Base-by-base conservation (phyloP, 768 basidiomycete species). In the Myochromella boudieri region DNA sequence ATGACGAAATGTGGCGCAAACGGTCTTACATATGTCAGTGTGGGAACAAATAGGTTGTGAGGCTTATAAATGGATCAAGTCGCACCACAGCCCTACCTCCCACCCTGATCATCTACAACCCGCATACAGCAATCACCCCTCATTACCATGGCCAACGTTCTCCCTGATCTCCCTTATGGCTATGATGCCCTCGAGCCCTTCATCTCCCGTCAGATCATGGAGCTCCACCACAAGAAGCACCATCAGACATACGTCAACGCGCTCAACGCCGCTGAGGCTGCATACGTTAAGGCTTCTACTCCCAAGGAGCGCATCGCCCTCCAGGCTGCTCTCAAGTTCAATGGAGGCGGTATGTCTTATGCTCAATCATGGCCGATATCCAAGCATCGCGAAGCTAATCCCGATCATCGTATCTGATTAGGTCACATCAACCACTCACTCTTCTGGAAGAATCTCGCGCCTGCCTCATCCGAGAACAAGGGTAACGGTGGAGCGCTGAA, bases 381-480 rank as follows among this genome's bases (percentile, higher is more conserved):
- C 8, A n/a, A 15, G 34, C 33, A 57, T 53, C 49, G 31, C 37
- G 29, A 24, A 34, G 28, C 43, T 49, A 46, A 53, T 54, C 37
- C 5, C 50, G 54, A 22, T 58, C 51, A 56, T 60, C 59, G 43
- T 17, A 42, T 49, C 29, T 45, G 48, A 61, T 60, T 66, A 87
- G 85, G 88, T 8, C 93, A 91, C 70, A 89, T 94, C 77, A 93
- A 94, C 72, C 91, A 93, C 74, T 88, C 92, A 42, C 82, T 95
- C 49, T 97, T 97, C 80, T 97, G 95, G 95, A 87, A 81, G 72
- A 95, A 94, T 76, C 77, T 97, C 45, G 84, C 91, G 2, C 89
- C 89, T 1, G 59, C 80, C 21, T 64, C 71, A 4, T 55, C 61
- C 12, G 72, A 74, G 55, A 64, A 71, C 55, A 81, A 80, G 60